Percentiles rank a stretch among this genome's conserved stretches.
Conservation (phyloP, 371 early-diverging fungal species). For the Umbelopsis sp. region DNA sequence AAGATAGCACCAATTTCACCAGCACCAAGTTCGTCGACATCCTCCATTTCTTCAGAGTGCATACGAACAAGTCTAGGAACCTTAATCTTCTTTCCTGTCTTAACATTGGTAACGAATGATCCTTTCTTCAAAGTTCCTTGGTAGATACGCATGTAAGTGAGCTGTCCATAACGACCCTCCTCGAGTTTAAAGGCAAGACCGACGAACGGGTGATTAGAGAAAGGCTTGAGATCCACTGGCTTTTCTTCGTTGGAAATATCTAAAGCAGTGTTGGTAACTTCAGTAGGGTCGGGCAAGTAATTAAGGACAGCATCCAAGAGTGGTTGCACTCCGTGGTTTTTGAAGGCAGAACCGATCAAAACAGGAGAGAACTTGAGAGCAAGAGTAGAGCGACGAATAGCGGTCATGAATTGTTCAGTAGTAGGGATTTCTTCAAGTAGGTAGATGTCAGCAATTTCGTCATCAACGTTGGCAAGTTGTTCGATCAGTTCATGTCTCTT, state of each 20-base stretch:
- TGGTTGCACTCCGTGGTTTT: slow-evolving; percentile 84
- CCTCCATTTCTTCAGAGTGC: slow-evolving; percentile 99
- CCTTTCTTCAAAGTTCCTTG: slow-evolving; percentile 93
- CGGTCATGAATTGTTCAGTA: slow-evolving; percentile 67
- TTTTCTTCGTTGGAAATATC: slow-evolving; percentile 72
- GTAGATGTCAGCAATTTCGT: slow-evolving; percentile 84
- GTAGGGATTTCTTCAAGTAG: slow-evolving; percentile 78
- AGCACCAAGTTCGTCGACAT: slow-evolving; percentile 90
- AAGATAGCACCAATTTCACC: slow-evolving; percentile 99
- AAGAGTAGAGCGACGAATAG: slow-evolving; percentile 83
- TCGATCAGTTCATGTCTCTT: slow-evolving; percentile 84
- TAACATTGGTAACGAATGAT: slow-evolving; percentile 82
- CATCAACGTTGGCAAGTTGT: slow-evolving; percentile 86
- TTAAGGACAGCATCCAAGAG: slow-evolving; percentile 75
- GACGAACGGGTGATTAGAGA: slow-evolving; percentile 74
- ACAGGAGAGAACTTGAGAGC: slow-evolving; percentile 83
- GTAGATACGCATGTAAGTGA: slow-evolving; percentile 97
- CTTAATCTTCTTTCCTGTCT: slow-evolving; percentile 94
- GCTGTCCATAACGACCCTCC: slow-evolving; percentile 95
- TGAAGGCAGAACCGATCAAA: slow-evolving; percentile 88
- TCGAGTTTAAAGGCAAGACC: slow-evolving; percentile 96
- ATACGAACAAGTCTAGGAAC: slow-evolving; percentile 96
- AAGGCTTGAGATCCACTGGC: slow-evolving; percentile 59
- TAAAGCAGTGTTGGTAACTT: slow-evolving; percentile 77
- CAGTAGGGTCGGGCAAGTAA: slow-evolving; percentile 80